These are phyloP conservation scores for Sphagnum tenellum DNA, from an alignment of 225 moss, liverwort and hornwort species.

Conservation along the genomic window DNA sequence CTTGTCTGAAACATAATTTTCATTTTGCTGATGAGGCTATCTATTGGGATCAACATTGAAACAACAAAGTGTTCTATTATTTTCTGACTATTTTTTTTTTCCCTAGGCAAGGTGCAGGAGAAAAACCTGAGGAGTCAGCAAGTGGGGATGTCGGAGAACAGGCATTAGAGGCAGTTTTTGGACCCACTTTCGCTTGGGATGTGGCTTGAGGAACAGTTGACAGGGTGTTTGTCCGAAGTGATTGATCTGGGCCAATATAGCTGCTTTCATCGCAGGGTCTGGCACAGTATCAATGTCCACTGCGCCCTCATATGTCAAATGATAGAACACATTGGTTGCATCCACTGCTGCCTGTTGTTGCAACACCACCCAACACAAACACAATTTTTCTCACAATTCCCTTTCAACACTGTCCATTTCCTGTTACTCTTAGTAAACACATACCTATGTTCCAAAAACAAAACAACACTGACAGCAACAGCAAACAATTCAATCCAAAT, in stretches of 20 bases:
- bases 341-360: slow-evolving; percentile 76
- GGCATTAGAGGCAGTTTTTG: slow-evolving; percentile 49
- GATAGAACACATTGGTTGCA: slow-evolving; percentile 95
- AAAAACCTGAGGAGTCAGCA: slow-evolving; percentile 55
- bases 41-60: too few relatives aligned
- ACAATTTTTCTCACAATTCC: not conserved
- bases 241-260: slow-evolving; percentile 94
- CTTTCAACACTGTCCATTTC: not conserved
- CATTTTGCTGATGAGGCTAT: too few relatives aligned
- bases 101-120: not conserved
- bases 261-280: slow-evolving; percentile 95
- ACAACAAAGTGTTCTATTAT: too few relatives aligned
- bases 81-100: too few relatives aligned
- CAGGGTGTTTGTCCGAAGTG: slow-evolving; percentile 98
- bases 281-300: slow-evolving; percentile 82
- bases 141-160: slow-evolving; percentile 52
- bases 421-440: not conserved
- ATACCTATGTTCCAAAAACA: not conserved
- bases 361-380: slow-evolving; percentile 6
- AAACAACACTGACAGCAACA: not conserved
- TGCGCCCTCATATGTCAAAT: slow-evolving; percentile 97
- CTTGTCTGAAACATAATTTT: too few relatives aligned
- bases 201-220: slow-evolving; percentile 85
- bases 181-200: slow-evolving; percentile 80
- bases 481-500: too few relatives aligned